Percentiles rank a stretch among this genome's conserved stretches.
Evolutionary conservation across 805 yeast genomes (phyloP).

Genomic region (Ogataea dorogensis): DNA sequence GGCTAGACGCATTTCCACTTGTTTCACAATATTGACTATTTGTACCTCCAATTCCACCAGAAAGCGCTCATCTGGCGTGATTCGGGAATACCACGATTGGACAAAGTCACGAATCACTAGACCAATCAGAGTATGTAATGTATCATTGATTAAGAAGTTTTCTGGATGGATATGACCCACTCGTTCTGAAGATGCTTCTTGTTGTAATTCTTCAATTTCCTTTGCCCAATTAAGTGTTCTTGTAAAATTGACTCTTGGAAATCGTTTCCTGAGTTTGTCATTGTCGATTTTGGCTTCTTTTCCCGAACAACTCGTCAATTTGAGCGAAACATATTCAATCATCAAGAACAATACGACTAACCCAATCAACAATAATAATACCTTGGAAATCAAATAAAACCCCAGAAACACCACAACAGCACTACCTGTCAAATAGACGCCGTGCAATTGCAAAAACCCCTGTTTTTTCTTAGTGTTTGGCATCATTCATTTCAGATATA

Average conservation of each 20-base stretch:
- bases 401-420: background rate
- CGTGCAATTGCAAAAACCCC: too few species aligned
- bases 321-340: conserved; percentile 12
- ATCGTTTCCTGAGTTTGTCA: conserved; percentile 9
- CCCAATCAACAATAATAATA: conserved; percentile 1
- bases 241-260: conserved; percentile 27
- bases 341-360: background rate
- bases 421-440: background rate
- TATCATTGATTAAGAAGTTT: conserved; percentile 51
- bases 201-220: conserved; percentile 20
- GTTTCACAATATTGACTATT: conserved; percentile 40
- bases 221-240: conserved; percentile 31
- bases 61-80: conserved; percentile 41
- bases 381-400: background rate
- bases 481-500: conserved; percentile 1
- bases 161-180: conserved; percentile 36
- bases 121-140: conserved; percentile 48
- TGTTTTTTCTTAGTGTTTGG: background rate
- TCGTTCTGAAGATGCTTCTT: conserved; percentile 13
- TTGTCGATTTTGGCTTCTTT: background rate
- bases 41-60: conserved; percentile 43
- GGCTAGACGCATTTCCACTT: conserved; percentile 42
- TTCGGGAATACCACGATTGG: conserved; percentile 51
- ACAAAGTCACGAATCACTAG: conserved; percentile 54
- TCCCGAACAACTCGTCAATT: background rate